A percentile compares a stretch with the other conserved stretches of the same genome.
Evolutionary conservation across 2,329 filamentous ascomycete species (phyloP).

Genomic region (Colletotrichum costaricense): DNA sequence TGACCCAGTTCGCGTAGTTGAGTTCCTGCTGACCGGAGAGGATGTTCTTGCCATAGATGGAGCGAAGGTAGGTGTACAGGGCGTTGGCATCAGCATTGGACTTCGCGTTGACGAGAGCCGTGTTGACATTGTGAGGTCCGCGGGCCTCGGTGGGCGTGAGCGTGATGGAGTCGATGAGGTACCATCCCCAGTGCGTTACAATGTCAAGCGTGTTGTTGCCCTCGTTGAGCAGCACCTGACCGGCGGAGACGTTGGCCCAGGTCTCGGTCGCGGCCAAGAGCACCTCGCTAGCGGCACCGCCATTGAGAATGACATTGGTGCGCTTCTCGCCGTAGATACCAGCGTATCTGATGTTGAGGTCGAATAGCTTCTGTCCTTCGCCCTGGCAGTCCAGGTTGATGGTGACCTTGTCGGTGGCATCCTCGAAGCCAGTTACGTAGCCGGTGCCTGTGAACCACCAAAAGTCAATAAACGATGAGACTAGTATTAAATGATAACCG

Average conservation of each 20-base stretch:
- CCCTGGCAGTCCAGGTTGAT: constrained; percentile 51
- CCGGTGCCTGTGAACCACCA: constrained; percentile 50
- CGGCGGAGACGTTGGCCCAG: constrained; percentile 53
- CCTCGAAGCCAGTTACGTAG: constrained; percentile 59
- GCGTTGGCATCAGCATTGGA: constrained; percentile 49
- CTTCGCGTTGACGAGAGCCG: constrained; percentile 50
- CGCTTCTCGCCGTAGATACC: constrained; percentile 59
- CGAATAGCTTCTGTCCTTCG: constrained; percentile 50
- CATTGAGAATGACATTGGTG: constrained; percentile 55
- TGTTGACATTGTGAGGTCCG: constrained; percentile 52
- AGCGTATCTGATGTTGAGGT: constrained; percentile 56
- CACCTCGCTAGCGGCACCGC: constrained; percentile 53
- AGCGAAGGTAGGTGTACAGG: constrained; percentile 54
- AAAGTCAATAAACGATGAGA: not conserved
- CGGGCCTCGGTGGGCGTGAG: constrained; percentile 49
- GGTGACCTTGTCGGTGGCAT: constrained; percentile 53
- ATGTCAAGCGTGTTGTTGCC: constrained; percentile 58
- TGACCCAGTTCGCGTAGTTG: constrained; percentile 54
- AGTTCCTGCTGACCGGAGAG: constrained; percentile 61
- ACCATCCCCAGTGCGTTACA: constrained; percentile 61
- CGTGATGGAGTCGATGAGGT: constrained; percentile 57
- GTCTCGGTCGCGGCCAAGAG: constrained; percentile 49
- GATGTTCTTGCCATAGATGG: constrained; percentile 58
- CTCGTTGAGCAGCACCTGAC: constrained; percentile 56
- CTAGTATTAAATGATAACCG: too few relatives aligned